Evolutionary conservation across 1,139 yeast species (phyloP), one percentile per base, ranked within the genome.

Genomic region (Yamadazyma membranifaciens): DNA sequence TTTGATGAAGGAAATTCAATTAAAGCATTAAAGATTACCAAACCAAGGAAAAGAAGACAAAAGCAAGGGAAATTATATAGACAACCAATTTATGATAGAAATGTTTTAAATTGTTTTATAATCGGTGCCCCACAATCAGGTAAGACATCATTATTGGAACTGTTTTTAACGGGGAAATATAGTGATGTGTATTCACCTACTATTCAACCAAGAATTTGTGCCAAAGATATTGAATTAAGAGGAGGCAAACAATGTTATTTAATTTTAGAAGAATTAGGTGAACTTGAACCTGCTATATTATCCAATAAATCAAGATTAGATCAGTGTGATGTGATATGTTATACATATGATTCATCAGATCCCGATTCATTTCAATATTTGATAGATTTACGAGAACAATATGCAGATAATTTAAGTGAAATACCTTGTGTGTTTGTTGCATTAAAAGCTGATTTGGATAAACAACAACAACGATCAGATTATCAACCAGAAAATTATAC

Each of bases 241-340:
- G 98, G 98, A 2, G 98, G 98, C 1, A 91, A 88, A 56, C 98
- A 92, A 59, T 89, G 95, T 59, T 92, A 92, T 56, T 67, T 92
- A 54, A 88, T 92, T 40, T 61, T 92, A 34, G 96, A 91, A 59
- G 98, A 92, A 54, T 65, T 89, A 27, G 97, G 96, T 0, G 96
- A 87, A 49, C 67, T 86, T 29, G 96, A 88, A 55, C 81, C 86
- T 0, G 95, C 95, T 0, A 81, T 89, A 6, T 62, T 91, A 22
- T 91, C 81, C 42, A 87, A 89, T 55, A 73, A 74, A 37, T 60
- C 69, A n/a, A 73, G 89, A 36, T 60, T 92, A 13, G 88, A 86
- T 40, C 85, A 84, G 42, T 92, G 98, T 62, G 98, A 92, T 60
- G 96, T 89, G 2, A 63, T 92, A 1, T 92, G 98, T 60, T 76